Base-by-base conservation (phyloP, 768 basidiomycete species). In the Trametes cubensis region DNA sequence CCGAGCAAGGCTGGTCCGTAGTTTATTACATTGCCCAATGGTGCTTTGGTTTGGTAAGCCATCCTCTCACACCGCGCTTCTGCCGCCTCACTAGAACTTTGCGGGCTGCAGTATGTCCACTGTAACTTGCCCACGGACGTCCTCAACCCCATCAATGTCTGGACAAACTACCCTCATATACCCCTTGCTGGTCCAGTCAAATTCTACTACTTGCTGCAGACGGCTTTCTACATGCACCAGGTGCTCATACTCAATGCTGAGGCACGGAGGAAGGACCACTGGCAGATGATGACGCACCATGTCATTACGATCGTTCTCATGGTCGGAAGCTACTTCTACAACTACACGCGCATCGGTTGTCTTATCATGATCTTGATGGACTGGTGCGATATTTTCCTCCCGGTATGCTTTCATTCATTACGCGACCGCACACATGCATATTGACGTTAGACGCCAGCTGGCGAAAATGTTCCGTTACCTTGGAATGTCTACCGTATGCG, bases 231-330 rank as follows among this genome's bases (percentile, higher is more conserved):
- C 77, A 75, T 89, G 55, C 95, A 98, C 72, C 94, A 95, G 75
- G 81, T 97, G 13, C 79, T 98, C 63, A 88, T 96, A 60, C 83
- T 99, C 73, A 93, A 98, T 74, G 88, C 95, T 26, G 97, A 99
- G 74, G 94, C 88, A 41, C 84, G 87, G 57, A 81, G 97, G 59
- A 94, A 93, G 73, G 97, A 99, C 74, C 94, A 98, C 74, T 79
- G 80, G 68, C 96, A 98, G 76, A 98, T 98, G 96, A 90, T 98
- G 84, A 78, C 87, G 25, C 97, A 99, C 78, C 97, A 99, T 73
- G 72, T 96, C 67, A 89, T 98, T 66, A 96, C 95, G 14, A 82
- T 95, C 62, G 71, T 81, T 51, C 84, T 99, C 63, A 86, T 98
- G 76, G 75, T 80, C 38, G 70, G 79, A 42, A 94, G 92, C 74